phyloP scores from a whole-genome alignment of 352 stramenopile species.

The Phytophthora colocasiae region DNA sequence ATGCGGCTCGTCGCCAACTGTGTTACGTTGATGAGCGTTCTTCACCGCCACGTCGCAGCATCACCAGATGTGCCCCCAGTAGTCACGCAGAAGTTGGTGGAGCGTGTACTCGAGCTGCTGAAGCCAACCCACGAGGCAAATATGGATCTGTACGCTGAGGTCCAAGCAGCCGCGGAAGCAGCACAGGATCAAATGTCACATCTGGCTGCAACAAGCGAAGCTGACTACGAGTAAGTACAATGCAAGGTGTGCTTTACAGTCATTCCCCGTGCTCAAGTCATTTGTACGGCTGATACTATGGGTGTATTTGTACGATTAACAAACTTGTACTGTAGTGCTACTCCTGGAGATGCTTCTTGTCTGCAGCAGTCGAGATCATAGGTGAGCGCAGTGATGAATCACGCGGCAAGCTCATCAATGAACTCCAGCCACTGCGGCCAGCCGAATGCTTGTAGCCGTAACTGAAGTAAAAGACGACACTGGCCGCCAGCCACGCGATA shows the following conservation, averaged over 20 bases:
- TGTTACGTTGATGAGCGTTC: conserved; percentile 63
- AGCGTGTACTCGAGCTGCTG: conserved; percentile 68
- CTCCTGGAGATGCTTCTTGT: conserved; percentile 55
- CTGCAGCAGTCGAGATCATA: conserved; percentile 48
- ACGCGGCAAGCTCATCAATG: conserved; percentile 55
- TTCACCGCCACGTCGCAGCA: conserved; percentile 34
- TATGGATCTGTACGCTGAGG: conserved; percentile 71
- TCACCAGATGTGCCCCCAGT: conserved; percentile 46
- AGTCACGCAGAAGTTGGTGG: conserved; percentile 69
- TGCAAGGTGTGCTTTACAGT: background rate
- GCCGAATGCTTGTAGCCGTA: conserved; percentile 80
- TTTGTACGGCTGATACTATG: conserved; percentile 2
- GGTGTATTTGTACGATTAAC: conserved; percentile 29
- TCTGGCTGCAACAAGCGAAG: conserved; percentile 14
- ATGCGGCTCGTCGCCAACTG: conserved; percentile 62
- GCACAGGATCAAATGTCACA: conserved; percentile 42
- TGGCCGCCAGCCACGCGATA: conserved; percentile 61
- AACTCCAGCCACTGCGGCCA: conserved; percentile 66
- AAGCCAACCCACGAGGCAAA: conserved; percentile 61
- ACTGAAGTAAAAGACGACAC: conserved; percentile 75
- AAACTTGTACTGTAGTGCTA: conserved; percentile 23
- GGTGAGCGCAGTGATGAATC: conserved; percentile 55
- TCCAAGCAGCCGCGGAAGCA: conserved; percentile 41
- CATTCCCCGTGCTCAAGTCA: background rate
- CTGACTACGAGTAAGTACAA: conserved; percentile 13